Base-by-base conservation (phyloP, 192 early-diverging fungal species). In the Podila epicladia region DNA sequence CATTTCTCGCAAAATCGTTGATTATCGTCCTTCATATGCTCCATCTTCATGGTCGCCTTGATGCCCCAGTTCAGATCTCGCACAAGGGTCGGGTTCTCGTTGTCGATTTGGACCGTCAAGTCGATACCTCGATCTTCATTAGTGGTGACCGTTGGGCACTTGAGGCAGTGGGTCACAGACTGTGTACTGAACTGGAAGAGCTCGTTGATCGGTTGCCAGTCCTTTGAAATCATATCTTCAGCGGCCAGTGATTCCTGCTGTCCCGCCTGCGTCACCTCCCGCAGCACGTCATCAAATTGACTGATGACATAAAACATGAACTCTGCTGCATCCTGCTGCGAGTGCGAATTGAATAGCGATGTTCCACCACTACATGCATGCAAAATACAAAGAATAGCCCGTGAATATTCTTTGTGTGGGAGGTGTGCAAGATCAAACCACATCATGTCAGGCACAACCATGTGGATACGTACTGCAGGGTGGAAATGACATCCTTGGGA, bases 11-110 rank as follows among this genome's bases (percentile, higher is more conserved):
- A 80, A 49, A 69, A 80, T 24, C 77, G 58, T 17, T 73, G 71
- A 48, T 80, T 80, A 26, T 80, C 77, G 12, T 69, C 77, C 28
- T 69, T 68, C 71, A 73, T 80, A 28, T 73, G 67, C 37, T 80
- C 77, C 70, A 65, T 72, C 55, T 73, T 69, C 71, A 80, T 72
- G 9, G 77, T 80, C 35, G 64, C 71, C 29, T 62, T 49, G 57
- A 80, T 69, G 22, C 77, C 77, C 77, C 77, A 80, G 29, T 73
- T 66, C 41, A 80, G 62, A 57, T 80, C 77, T 5, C 77, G 77
- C n/a, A 80, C 48, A 41, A 69, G 1, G 5, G 51, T 53, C 31
- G 77, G 77, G 32, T 73, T 64, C 11, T 64, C 66, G 31, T 62
- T 62, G 17, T 80, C 77, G 62, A 80, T 80, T 22, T 80, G 77